Base-by-base conservation (phyloP, 2,329 filamentous ascomycete genomes). In the Microdochium paspali region DNA sequence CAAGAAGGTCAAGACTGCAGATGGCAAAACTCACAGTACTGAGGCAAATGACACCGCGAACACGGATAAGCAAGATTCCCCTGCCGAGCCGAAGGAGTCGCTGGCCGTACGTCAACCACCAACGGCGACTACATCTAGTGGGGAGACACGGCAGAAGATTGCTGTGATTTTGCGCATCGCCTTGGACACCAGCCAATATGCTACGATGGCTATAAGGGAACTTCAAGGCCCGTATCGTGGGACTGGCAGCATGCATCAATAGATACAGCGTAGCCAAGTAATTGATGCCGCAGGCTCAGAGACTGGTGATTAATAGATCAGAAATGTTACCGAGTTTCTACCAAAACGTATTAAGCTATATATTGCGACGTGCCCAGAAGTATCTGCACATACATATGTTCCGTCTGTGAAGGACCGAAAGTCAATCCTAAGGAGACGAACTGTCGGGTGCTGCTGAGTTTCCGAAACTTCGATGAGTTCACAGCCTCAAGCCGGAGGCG, bases 151-250 rank as follows among this genome's bases (percentile, higher is more conserved):
- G 23, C 51, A 55, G 30, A 64, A 64, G 45, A 59, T 64, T 48
- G 61, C 61, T 50, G 59, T 64, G 9, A 55, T 63, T n/a, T 49
- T 64, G 42, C 59, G 59, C 26, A 63, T 63, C 45, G 50, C 59
- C 20, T 50, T 64, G 31, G 54, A 61, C 32, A 59, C 61, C 3
- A 65, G 62, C 44, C 60, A 63, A 46, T 65, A 65, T 47, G 62
- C 62, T 24, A 65, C 62, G 2, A 56, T 64, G 42, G 60, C 58
- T 9, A 51, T 64, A 51, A 57, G 62, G 45, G 62, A 65, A 47
- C 52, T 65, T 46, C 60, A 64, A 46, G 61, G 61, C 26, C 35
- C 15, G 5, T 40, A 40, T 18, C 35, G 35, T 40, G 35, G 35
- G 5, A 40, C 35, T 21, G 12, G 18, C 4, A 40, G 12, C 6